Conservation (phyloP, 306 rosid genomes). For the Lupinus albus region DNA sequence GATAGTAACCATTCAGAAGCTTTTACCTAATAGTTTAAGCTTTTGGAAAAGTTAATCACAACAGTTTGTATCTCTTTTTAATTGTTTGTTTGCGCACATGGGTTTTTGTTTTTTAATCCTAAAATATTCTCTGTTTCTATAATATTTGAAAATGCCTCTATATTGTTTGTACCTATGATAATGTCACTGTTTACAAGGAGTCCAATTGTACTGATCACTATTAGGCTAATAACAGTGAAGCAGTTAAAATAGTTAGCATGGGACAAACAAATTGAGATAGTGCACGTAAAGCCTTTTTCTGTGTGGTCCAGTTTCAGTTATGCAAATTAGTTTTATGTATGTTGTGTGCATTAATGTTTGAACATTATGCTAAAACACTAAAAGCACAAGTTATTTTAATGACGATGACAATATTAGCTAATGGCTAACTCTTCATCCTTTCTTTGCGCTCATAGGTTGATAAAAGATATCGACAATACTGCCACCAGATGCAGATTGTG, state of each 20-base stretch:
- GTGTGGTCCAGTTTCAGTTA: constrained; percentile 5
- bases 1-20: not conserved
- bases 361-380: constrained; percentile 2
- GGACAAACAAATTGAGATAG: constrained; percentile 14
- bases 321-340: constrained; percentile 11
- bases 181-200: not conserved
- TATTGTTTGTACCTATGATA: not conserved
- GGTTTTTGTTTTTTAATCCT: not conserved
- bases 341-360: not conserved
- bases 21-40: not conserved
- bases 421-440: constrained; percentile 9
- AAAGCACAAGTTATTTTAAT: not conserved
- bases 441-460: constrained; percentile 61
- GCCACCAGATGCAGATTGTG: constrained; percentile 76
- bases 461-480: constrained; percentile 75
- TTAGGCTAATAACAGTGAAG: not conserved
- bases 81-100: not conserved
- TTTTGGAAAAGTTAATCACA: not conserved
- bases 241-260: not conserved
- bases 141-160: constrained; percentile 10
- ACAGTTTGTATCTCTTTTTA: not conserved
- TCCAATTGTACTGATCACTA: not conserved
- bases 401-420: not conserved
- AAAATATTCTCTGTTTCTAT: not conserved
- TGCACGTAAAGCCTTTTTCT: not conserved